phyloP scores from a whole-genome alignment of 345 rosid genomes.

The Balakata baccata region DNA sequence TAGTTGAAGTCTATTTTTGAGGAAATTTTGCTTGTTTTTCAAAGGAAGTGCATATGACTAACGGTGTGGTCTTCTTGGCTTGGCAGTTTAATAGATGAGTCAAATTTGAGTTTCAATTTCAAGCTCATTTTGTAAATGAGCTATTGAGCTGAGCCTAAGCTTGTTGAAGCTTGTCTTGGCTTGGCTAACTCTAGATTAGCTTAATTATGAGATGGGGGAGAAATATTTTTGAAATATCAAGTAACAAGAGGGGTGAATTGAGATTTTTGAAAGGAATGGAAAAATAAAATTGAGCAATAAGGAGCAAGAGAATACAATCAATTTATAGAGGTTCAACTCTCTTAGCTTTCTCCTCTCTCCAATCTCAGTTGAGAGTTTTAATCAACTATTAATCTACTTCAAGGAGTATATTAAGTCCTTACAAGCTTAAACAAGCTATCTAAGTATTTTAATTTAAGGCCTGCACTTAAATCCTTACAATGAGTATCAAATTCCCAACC shows the following conservation, averaged over 20 bases:
- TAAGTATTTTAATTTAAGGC: no score
- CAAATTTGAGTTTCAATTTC: background rate
- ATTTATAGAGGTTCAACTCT: no score
- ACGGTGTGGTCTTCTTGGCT: background rate
- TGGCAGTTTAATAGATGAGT: background rate
- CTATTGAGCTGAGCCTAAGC: background rate
- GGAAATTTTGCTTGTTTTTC: background rate
- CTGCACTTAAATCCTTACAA: no score
- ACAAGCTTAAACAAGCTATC: no score
- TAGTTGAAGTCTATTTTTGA: background rate
- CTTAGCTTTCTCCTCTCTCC: no score
- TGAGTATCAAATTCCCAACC: no score
- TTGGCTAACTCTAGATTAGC: background rate
- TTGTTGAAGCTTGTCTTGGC: constrained; percentile 3
- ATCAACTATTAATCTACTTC: no score
- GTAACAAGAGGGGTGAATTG: constrained; percentile 98
- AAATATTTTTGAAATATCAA: constrained; percentile 50
- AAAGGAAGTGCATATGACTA: background rate
- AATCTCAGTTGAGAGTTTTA: no score
- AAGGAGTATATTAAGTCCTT: no score
- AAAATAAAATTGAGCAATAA: no score
- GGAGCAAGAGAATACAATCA: no score
- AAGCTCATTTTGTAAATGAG: background rate
- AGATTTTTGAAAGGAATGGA: no score
- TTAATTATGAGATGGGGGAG: background rate